phyloP scores from a whole-genome alignment of 1,139 yeast species.

The Yamadazyma siamensis region DNA sequence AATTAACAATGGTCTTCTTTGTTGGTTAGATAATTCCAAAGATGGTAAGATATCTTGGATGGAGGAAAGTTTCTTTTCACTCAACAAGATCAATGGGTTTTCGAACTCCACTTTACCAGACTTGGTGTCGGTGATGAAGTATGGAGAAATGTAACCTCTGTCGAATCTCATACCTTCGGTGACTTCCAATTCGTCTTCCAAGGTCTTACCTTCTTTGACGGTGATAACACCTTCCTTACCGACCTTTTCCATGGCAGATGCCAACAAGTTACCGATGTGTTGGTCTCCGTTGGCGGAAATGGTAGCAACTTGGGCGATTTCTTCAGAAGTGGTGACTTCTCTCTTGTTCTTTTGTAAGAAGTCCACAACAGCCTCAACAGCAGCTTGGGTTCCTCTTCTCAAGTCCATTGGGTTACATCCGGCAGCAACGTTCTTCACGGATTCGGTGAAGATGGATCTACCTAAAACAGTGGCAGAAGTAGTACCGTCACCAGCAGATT shows the following conservation, averaged over 20 bases:
- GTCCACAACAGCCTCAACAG: conserved; percentile 93
- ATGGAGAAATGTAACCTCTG: conserved; percentile 97
- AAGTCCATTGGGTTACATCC: conserved; percentile 99
- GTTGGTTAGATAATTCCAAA: conserved; percentile 88
- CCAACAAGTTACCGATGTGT: conserved; percentile 91
- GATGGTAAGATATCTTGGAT: conserved; percentile 94
- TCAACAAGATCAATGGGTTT: conserved; percentile 83
- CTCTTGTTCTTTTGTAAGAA: conserved; percentile 88
- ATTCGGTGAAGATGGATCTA: conserved; percentile 94
- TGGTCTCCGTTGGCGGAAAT: conserved; percentile 96
- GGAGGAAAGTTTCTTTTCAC: conserved; percentile 93
- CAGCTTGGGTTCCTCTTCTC: conserved; percentile 98
- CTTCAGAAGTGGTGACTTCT: conserved; percentile 95
- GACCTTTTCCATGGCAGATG: conserved; percentile 98
- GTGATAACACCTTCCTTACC: conserved; percentile 99
- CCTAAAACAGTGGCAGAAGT: conserved; percentile 98
- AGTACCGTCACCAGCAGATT: conserved; percentile 99
- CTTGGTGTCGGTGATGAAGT: conserved; percentile 95
- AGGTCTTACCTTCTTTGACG: conserved; percentile 93
- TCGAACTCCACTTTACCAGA: conserved; percentile 97
- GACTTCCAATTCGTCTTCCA: conserved; percentile 95
- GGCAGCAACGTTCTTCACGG: conserved; percentile 97
- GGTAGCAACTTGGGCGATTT: conserved; percentile 98
- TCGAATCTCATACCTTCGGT: conserved; percentile 99
- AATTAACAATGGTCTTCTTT: conserved; percentile 92